Base-by-base conservation (phyloP, 441 rosid species). In the Pelargonium cotyledonis region DNA sequence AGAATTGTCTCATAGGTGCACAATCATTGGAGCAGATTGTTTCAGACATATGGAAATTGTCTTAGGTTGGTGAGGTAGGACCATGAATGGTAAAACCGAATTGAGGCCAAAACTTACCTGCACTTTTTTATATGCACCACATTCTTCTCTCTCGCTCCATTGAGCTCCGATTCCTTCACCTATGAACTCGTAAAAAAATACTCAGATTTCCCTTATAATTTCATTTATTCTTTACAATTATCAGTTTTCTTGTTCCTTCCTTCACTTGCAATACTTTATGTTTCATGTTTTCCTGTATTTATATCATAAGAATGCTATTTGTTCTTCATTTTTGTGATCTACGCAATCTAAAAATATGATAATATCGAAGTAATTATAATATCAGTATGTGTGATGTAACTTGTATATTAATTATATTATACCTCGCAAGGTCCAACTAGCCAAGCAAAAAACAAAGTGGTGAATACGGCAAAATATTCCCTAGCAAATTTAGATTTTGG, bases 381-480 rank as follows among this genome's bases (percentile, higher is more conserved):
- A 21, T 21, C 31, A 26, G 31, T 26, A 26, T 1, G 31, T 26
- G 31, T 26, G 31, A 26, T 26, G 31, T 26, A 26, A 26, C 31
- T 26, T 26, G 31, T 26, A 26, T 26, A 26, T 26, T 26, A 1
- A 26, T 26, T 26, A 26, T 26, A 26, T 26, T 29, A 61, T 77
- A 91, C 97, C 96, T 86, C 86, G 38, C 92, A 88, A 3, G 89
- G 89, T 67, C 99, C 99, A 29, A 90, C 75, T 38, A 94, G 87
- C 99, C 99, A 94, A 66, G 81, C 81, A 8, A 95, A 95, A 72
- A 85, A 91, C 62, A 88, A 62, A 5, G 96, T 86, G 70, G 96
- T 91, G 83, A 89, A 91, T 70, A 81, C 80, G 0, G 99, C 97
- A 18, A 87, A 95, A 49, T 83, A 80, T 76, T 95, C 96, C 73